A percentile compares a stretch with the other conserved stretches of the same genome.
Conservation (phyloP, 805 yeast genomes). For the Teunomyces aglyptinius region DNA sequence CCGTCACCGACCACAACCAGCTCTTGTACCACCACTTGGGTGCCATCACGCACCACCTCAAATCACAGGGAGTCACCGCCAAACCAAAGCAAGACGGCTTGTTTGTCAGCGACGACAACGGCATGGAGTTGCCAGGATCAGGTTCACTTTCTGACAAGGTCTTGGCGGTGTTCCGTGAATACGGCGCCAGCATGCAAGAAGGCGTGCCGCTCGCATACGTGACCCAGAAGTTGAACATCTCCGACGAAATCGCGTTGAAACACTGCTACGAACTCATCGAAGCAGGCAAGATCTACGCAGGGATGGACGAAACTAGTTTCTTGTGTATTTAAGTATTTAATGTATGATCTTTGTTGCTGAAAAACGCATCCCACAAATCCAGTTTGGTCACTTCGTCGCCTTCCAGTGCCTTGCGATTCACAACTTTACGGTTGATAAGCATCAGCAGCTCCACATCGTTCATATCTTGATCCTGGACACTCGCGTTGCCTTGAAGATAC, state of each 20-base stretch:
- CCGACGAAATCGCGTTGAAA: slow-evolving; percentile 47
- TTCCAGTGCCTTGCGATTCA: slow-evolving; percentile 38
- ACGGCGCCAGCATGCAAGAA: slow-evolving; percentile 60
- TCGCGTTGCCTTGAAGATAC: slow-evolving; percentile 25
- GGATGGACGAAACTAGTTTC: slow-evolving; percentile 55
- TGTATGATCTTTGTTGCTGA: slow-evolving; percentile 21
- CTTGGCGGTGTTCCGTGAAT: slow-evolving; percentile 46
- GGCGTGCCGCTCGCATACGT: slow-evolving; percentile 72
- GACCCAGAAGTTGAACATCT: slow-evolving; percentile 52
- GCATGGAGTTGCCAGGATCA: background rate
- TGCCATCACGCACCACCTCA: slow-evolving; percentile 54
- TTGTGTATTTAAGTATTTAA: slow-evolving; percentile 6
- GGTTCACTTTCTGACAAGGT: slow-evolving; percentile 42
- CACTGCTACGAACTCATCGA: slow-evolving; percentile 58
- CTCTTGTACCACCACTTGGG: slow-evolving; percentile 65
- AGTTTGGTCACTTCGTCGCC: slow-evolving; percentile 60
- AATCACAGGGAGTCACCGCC: slow-evolving; percentile 48
- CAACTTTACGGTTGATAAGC: slow-evolving; percentile 47
- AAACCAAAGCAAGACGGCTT: slow-evolving; percentile 19
- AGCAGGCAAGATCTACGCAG: slow-evolving; percentile 66
- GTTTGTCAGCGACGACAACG: slow-evolving; percentile 27
- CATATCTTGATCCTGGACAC: slow-evolving; percentile 12
- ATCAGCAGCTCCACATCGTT: slow-evolving; percentile 53
- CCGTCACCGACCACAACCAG: slow-evolving; percentile 62
- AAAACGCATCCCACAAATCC: slow-evolving; percentile 65